These are phyloP conservation scores for Oenanthe javanica DNA, from an alignment of 140 eudicot species.

Conservation along the genomic window DNA sequence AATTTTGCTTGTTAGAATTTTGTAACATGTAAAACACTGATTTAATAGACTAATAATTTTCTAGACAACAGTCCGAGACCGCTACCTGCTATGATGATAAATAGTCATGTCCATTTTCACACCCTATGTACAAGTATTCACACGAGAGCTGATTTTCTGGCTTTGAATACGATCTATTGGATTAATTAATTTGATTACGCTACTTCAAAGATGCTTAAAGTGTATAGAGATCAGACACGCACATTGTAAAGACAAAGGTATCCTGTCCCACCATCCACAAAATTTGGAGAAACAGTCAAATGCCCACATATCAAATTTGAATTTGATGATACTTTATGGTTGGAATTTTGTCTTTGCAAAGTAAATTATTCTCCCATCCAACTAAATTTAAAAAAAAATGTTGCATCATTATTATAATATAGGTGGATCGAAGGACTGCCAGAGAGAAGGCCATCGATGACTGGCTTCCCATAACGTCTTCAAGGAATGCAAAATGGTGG, in stretches of 20 bases:
- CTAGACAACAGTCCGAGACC: background rate
- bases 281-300: background rate
- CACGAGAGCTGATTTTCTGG: background rate
- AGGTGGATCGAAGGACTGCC: conserved; percentile 1
- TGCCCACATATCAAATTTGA: no score
- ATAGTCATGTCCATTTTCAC: background rate
- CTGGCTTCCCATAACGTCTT: conserved; percentile 12
- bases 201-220: background rate
- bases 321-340: background rate
- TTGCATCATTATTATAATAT: background rate
- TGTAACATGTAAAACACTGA: background rate
- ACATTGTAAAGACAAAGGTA: background rate
- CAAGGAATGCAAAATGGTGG: conserved; percentile 12
- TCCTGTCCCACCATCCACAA: background rate
- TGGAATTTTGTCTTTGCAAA: background rate
- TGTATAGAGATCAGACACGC: background rate
- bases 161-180: background rate
- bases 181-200: background rate
- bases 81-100: background rate
- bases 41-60: background rate
- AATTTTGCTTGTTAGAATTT: background rate
- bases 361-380: background rate
- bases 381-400: background rate
- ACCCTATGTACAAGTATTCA: background rate
- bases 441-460: conserved; percentile 6